Conservation (phyloP, 176 grass and related monocot species). For the Aegilops sharonensis region DNA sequence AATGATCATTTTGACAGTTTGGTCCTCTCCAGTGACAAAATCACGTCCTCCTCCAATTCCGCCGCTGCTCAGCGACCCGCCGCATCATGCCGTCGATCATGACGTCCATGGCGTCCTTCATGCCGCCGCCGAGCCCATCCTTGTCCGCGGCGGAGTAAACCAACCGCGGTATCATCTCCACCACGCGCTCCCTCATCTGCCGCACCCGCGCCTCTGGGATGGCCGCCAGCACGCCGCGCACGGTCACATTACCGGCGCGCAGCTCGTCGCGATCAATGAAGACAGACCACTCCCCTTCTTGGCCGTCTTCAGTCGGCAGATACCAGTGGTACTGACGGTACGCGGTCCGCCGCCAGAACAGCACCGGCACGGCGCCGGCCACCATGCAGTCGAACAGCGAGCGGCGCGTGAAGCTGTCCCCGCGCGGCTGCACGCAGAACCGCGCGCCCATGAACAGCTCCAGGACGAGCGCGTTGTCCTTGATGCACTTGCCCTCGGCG, state of each 20-base stretch:
- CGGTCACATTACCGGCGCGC: constrained; percentile 51
- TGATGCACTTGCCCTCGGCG: constrained; percentile 57
- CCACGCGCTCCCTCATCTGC: constrained; percentile 64
- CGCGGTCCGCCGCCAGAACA: constrained; percentile 78
- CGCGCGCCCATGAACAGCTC: constrained; percentile 65
- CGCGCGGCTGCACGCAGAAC: constrained; percentile 88
- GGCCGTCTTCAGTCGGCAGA: constrained; percentile 29
- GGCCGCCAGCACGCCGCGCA: constrained; percentile 60
- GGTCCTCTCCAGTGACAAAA: not conserved
- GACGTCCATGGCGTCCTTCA: constrained; percentile 77
- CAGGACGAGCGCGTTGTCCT: constrained; percentile 62
- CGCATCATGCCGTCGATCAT: constrained; percentile 70
- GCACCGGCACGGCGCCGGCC: constrained; percentile 77
- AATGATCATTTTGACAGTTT: constrained; percentile 26
- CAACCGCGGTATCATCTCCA: constrained; percentile 79
- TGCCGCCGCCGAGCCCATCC: constrained; percentile 60
- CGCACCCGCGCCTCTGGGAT: constrained; percentile 55
- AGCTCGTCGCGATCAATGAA: constrained; percentile 75
- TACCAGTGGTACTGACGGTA: constrained; percentile 86
- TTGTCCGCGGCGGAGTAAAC: constrained; percentile 47
- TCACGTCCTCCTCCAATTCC: constrained; percentile 33
- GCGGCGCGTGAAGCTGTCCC: constrained; percentile 86
- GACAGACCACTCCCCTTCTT: constrained; percentile 72
- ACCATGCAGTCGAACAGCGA: constrained; percentile 96
- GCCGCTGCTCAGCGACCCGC: constrained; percentile 40